Conservation (phyloP, 2,329 filamentous ascomycete genomes). For the Magnaporthiopsis incrustans region DNA sequence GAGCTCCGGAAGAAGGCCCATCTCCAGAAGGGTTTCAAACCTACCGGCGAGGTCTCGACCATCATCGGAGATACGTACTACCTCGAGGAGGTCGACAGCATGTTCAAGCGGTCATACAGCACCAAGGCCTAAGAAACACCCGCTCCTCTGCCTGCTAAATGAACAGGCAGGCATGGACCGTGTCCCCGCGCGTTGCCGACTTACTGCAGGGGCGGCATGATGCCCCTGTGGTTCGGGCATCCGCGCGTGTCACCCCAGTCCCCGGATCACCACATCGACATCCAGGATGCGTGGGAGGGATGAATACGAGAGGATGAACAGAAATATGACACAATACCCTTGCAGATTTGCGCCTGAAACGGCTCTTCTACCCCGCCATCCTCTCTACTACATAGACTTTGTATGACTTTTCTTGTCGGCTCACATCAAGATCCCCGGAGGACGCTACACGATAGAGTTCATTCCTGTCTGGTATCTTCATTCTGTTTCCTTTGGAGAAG, state of each 20-base stretch:
- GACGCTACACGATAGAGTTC: not conserved
- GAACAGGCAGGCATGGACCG: not conserved
- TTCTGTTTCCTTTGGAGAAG: not conserved
- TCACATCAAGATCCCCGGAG: not conserved
- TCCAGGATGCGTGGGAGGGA: not conserved
- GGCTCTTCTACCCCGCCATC: not conserved
- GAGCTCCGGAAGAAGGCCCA: conserved; percentile 75
- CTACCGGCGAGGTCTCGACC: conserved; percentile 59
- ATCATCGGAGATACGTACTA: conserved; percentile 66
- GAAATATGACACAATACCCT: not conserved
- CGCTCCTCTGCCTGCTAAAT: not conserved
- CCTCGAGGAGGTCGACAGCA: conserved; percentile 71
- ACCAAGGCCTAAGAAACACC: conserved; percentile 56
- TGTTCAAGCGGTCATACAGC: conserved; percentile 75
- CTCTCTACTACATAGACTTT: not conserved
- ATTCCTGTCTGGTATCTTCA: not conserved
- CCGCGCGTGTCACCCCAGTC: too few relatives aligned
- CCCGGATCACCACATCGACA: not conserved
- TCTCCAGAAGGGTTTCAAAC: conserved; percentile 70
- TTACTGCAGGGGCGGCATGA: not conserved
- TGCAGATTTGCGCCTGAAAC: not conserved
- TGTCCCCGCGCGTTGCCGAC: not conserved
- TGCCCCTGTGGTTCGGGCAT: not conserved
- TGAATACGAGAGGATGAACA: not conserved
- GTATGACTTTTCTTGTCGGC: not conserved